Base-by-base conservation (phyloP, 2,329 filamentous ascomycete genomes). In the Apiospora rasikravindrae region DNA sequence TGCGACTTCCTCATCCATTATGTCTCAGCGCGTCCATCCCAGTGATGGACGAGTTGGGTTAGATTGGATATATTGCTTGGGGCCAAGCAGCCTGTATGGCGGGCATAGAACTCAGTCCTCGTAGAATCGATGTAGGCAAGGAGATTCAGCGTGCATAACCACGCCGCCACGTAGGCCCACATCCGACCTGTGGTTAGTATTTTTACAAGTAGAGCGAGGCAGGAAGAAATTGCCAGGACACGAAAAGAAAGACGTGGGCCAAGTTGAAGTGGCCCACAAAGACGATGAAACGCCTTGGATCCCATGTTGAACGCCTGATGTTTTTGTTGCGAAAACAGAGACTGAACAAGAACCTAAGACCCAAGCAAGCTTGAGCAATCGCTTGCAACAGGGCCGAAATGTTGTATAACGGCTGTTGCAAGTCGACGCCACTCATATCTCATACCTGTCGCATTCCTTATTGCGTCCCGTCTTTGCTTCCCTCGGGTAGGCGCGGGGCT, bases 321-420 rank as follows among this genome's bases (percentile, higher is more conserved):
- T 93, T 93, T 94, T 93, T 89, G 91, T 94, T 94, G 91, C 87
- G 92, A 93, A 94, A 94, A 92, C 90, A 92, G 88, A 88, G 89
- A 92, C 88, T 90, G 89, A 88, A 89, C 88, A 90, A 90, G 89
- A 86, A 86, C 85, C 88, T 86, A 88, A 89, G 88, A 91, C 88
- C 88, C 89, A 89, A 88, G 85, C 89, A 89, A 88, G 85, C 82
- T 82, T 81, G 83, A 82, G 83, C 83, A 82, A 81, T 83, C 82
- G 79, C 78, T 75, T 80, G 83, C 82, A 82, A 84, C 82, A 26
- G 33, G 81, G 83, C 85, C 86, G 86, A 86, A 88, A 94, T 94
- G 92, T 94, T 94, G 88, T 89, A 94, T 94, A 89, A 84, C 85
- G 84, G 87, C 83, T 81, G 82, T 79, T 82, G 82, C 82, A 80